These are phyloP conservation scores for Tuber umbilicatum DNA, from an alignment of 495 filamentous ascomycete genomes.

Conservation along the genomic window DNA sequence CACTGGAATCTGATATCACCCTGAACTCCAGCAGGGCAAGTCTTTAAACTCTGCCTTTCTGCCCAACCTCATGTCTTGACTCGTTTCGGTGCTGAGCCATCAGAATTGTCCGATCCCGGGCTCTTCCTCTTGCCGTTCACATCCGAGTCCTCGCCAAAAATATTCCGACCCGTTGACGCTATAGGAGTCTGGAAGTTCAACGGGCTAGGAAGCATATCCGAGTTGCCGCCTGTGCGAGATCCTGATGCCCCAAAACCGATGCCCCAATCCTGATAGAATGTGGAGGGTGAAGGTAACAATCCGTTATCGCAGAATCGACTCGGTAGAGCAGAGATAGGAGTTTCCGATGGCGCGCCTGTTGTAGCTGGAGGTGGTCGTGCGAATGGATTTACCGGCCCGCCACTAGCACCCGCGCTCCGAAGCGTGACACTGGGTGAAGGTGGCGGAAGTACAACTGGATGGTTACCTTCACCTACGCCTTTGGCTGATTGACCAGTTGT, in stretches of 20 bases:
- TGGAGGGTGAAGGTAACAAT: slow-evolving; percentile 77
- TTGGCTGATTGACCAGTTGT: slow-evolving; percentile 49
- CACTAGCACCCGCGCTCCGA: slow-evolving; percentile 82
- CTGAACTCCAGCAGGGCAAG: slow-evolving; percentile 28
- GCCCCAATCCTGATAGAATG: slow-evolving; percentile 90
- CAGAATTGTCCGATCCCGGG: slow-evolving; percentile 40
- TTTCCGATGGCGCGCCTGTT: slow-evolving; percentile 67
- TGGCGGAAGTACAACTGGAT: slow-evolving; percentile 73
- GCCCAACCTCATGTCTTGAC: slow-evolving; percentile 38
- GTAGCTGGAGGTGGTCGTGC: slow-evolving; percentile 67
- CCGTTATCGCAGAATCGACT: slow-evolving; percentile 81
- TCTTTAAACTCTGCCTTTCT: slow-evolving; percentile 7
- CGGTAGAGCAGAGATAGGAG: slow-evolving; percentile 93
- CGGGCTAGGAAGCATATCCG: slow-evolving; percentile 75
- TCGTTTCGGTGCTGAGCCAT: slow-evolving; percentile 41
- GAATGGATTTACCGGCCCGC: slow-evolving; percentile 83
- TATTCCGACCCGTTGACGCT: slow-evolving; percentile 49
- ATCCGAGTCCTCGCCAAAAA: slow-evolving; percentile 45
- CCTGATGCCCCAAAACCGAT: slow-evolving; percentile 47
- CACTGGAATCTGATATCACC: slow-evolving; percentile 26
- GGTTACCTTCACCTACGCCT: slow-evolving; percentile 50
- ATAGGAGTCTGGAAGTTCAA: slow-evolving; percentile 87
- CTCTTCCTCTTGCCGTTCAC: slow-evolving; percentile 45
- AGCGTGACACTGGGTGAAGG: slow-evolving; percentile 84
- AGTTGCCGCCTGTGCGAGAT: slow-evolving; percentile 24